Conservation (phyloP, 352 stramenopile genomes). For the Globisporangium spiculum region DNA sequence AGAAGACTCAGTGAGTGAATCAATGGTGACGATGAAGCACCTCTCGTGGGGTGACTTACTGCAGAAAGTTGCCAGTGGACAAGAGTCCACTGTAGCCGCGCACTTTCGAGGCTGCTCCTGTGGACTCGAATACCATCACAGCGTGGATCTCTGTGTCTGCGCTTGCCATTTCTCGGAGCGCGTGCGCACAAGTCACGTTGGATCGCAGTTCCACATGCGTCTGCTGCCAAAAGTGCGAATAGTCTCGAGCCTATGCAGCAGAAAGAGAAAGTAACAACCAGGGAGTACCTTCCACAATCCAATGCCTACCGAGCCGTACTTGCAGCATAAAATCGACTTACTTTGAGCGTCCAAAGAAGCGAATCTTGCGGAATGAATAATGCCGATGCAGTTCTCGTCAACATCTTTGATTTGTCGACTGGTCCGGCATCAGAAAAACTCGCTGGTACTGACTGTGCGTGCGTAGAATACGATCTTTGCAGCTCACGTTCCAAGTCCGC, state of each 20-base stretch:
- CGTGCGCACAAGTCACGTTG: slow-evolving; percentile 28
- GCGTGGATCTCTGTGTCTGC: slow-evolving; percentile 14
- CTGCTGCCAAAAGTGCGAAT: slow-evolving; percentile 45
- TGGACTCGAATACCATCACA: slow-evolving; percentile 24
- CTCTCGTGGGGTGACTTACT: slow-evolving; percentile 20
- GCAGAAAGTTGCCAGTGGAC: slow-evolving; percentile 37
- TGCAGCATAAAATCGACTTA: not conserved
- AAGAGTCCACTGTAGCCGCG: slow-evolving; percentile 29
- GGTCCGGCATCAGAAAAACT: not conserved
- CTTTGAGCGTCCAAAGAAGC: slow-evolving; percentile 16
- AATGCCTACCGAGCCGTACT: not conserved
- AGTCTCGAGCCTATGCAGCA: slow-evolving; percentile 33
- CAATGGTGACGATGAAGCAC: not conserved
- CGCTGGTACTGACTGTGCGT: not conserved
- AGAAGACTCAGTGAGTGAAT: not conserved
- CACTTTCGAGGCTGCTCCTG: slow-evolving; percentile 3
- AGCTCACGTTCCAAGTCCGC: slow-evolving; percentile 7
- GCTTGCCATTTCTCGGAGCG: slow-evolving; percentile 32
- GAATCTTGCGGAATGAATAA: slow-evolving; percentile 10
- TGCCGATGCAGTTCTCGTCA: slow-evolving; percentile 12
- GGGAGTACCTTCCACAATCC: not conserved
- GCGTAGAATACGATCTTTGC: slow-evolving; percentile 4
- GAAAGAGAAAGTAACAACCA: not conserved
- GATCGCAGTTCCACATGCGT: slow-evolving; percentile 25
- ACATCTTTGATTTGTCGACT: slow-evolving; percentile 17